These are phyloP conservation scores for Cymodocea nodosa DNA, from an alignment of 116 monocot species.

Conservation along the genomic window DNA sequence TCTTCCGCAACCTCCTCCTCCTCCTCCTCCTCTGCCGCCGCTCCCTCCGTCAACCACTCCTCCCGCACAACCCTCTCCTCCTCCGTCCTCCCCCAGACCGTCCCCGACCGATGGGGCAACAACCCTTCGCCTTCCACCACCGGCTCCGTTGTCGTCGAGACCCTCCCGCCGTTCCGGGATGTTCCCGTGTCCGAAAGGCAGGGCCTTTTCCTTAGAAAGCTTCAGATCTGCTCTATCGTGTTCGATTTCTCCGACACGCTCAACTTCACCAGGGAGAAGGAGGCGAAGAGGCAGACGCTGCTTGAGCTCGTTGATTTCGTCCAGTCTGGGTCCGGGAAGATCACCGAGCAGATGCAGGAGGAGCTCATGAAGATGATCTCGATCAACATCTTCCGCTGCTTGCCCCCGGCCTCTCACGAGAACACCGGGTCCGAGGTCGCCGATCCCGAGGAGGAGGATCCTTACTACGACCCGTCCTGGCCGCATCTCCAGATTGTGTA, in stretches of 20 bases:
- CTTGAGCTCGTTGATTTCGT: constrained; percentile 70
- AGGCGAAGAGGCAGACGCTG: constrained; percentile 72
- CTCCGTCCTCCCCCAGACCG: not conserved
- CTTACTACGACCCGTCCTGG: constrained; percentile 57
- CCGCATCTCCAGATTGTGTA: constrained; percentile 56
- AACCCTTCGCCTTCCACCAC: not conserved
- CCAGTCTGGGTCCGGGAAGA: constrained; percentile 47
- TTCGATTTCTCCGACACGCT: constrained; percentile 45
- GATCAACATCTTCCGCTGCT: constrained; percentile 62
- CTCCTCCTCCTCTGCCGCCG: not conserved
- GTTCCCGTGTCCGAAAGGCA: constrained; percentile 2
- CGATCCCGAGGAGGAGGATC: constrained; percentile 57
- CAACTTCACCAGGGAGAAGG: constrained; percentile 54
- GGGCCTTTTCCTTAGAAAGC: constrained; percentile 5
- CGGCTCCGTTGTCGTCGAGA: constrained; percentile 2
- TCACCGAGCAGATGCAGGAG: constrained; percentile 54
- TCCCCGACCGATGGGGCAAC: constrained; percentile 4
- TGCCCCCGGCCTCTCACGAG: constrained; percentile 58
- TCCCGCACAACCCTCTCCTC: constrained; percentile 8
- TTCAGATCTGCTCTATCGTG: constrained; percentile 6
- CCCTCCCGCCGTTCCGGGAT: constrained; percentile 6
- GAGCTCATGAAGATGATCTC: constrained; percentile 57
- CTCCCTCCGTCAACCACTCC: constrained; percentile 1
- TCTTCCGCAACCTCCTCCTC: not conserved
- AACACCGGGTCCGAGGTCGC: constrained; percentile 30